A percentile compares a stretch with the other conserved stretches of the same genome.
phyloP scores from a whole-genome alignment of 352 stramenopile species.

The Globisporangium carolinianum region DNA sequence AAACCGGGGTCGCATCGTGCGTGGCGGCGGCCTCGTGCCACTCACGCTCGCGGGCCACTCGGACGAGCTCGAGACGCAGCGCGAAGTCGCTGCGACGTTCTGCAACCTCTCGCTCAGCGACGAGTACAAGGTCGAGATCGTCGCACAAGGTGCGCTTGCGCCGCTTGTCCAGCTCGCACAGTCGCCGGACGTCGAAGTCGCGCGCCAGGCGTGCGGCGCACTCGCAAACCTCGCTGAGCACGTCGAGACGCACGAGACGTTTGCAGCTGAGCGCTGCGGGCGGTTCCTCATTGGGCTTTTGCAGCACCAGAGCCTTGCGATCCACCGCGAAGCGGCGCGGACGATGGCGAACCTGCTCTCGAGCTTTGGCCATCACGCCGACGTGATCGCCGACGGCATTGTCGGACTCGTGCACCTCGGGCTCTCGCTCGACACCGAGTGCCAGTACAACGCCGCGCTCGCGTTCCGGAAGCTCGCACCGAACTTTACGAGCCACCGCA shows the following conservation, averaged over 20 bases:
- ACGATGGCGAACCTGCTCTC: constrained; percentile 93
- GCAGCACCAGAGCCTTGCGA: constrained; percentile 82
- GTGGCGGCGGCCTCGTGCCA: constrained; percentile 74
- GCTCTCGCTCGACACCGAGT: constrained; percentile 87
- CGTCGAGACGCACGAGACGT: constrained; percentile 88
- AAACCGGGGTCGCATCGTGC: constrained; percentile 87
- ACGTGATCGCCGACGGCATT: constrained; percentile 89
- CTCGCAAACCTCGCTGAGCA: constrained; percentile 94
- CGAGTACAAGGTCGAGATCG: constrained; percentile 89
- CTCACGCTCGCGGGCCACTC: constrained; percentile 82
- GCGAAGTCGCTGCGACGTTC: constrained; percentile 91
- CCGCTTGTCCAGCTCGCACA: constrained; percentile 82
- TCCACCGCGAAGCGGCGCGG: constrained; percentile 91
- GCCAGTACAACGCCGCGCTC: constrained; percentile 93
- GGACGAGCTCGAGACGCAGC: constrained; percentile 91
- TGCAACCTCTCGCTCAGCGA: constrained; percentile 92
- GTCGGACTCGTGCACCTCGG: constrained; percentile 89
- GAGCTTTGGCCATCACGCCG: constrained; percentile 86
- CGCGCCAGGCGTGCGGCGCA: constrained; percentile 87
- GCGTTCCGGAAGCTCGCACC: constrained; percentile 92
- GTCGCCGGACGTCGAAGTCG: constrained; percentile 89
- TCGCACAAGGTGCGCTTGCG: constrained; percentile 66
- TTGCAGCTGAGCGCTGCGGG: constrained; percentile 68
- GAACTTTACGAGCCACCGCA: constrained; percentile 86
- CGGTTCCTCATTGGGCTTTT: constrained; percentile 75